Conservation (phyloP, 140 eudicot species). For the Anethum foeniculum region DNA sequence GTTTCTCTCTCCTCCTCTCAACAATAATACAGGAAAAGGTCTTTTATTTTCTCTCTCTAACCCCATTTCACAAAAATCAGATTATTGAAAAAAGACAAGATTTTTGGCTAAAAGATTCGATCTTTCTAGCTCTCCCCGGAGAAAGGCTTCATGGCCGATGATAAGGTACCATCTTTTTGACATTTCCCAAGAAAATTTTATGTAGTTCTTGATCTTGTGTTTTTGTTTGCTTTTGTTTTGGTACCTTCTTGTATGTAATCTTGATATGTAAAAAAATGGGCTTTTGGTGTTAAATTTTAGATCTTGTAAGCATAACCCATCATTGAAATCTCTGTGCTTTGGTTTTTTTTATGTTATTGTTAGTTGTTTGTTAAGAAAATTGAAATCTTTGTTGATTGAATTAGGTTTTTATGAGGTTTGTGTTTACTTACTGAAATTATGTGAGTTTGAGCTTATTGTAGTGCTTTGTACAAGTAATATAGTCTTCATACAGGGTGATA, state of each 20-base stretch:
- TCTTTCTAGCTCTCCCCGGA: slow-evolving; percentile 22
- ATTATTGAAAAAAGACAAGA: slow-evolving; percentile 15
- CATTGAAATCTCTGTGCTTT: background rate
- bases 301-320: slow-evolving; percentile 8
- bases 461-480: background rate
- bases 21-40: slow-evolving; percentile 11
- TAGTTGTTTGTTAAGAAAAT: background rate
- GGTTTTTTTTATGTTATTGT: background rate
- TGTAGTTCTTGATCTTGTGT: background rate
- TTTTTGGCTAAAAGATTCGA: slow-evolving; percentile 4
- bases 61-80: slow-evolving; percentile 18
- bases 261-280: background rate
- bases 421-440: background rate
- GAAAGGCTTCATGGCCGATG: slow-evolving; percentile 47
- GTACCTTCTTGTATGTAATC: background rate
- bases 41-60: slow-evolving; percentile 10
- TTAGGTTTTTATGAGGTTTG: background rate
- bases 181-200: background rate
- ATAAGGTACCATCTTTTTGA: slow-evolving; percentile 31
- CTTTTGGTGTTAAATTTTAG: background rate
- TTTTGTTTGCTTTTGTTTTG: background rate
- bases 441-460: background rate
- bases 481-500: background rate
- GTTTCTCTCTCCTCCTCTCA: slow-evolving; percentile 2
- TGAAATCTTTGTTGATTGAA: background rate